A percentile compares a stretch with the other conserved stretches of the same genome.
Evolutionary conservation across 495 filamentous ascomycete genomes (phyloP).

Genomic region (Lasiosphaeris hirsuta): DNA sequence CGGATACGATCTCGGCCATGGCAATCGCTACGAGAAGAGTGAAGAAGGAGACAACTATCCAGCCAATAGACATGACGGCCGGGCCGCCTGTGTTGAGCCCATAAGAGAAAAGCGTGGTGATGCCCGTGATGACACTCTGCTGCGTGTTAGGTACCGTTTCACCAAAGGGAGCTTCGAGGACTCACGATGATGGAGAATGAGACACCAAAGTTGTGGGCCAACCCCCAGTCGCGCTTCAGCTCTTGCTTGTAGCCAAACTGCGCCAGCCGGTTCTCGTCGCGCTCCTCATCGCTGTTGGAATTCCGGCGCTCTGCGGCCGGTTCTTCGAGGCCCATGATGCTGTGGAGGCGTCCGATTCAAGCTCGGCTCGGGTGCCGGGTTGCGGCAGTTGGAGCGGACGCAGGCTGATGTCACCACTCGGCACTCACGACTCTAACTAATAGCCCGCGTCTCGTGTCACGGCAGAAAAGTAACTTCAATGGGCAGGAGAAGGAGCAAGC

Average conservation of each 20-base stretch:
- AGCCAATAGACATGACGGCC: constrained; percentile 45
- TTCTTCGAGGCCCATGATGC: constrained; percentile 14
- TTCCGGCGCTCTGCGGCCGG: constrained; percentile 25
- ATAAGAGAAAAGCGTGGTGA: constrained; percentile 56
- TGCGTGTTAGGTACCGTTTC: not conserved
- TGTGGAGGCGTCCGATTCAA: not conserved
- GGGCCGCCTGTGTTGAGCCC: constrained; percentile 57
- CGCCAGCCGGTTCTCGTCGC: constrained; percentile 54
- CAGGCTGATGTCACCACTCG: not conserved
- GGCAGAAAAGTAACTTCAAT: too few relatives aligned
- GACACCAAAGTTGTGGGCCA: constrained; percentile 63
- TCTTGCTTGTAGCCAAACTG: constrained; percentile 64
- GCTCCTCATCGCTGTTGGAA: constrained; percentile 28
- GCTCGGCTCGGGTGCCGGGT: not conserved
- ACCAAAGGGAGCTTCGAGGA: not conserved
- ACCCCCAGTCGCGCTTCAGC: constrained; percentile 56
- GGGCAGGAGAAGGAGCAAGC: too few relatives aligned
- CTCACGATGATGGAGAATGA: constrained; percentile 64
- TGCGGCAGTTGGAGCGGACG: too few relatives aligned
- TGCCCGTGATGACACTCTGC: constrained; percentile 60
- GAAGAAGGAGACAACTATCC: constrained; percentile 35
- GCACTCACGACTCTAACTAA: not conserved
- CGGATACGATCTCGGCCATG: constrained; percentile 66
- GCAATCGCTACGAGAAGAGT: constrained; percentile 48
- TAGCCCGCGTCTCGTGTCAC: too few relatives aligned